Evolutionary conservation across 345 rosid genomes (phyloP).

Genomic region (Psidium guajava): DNA sequence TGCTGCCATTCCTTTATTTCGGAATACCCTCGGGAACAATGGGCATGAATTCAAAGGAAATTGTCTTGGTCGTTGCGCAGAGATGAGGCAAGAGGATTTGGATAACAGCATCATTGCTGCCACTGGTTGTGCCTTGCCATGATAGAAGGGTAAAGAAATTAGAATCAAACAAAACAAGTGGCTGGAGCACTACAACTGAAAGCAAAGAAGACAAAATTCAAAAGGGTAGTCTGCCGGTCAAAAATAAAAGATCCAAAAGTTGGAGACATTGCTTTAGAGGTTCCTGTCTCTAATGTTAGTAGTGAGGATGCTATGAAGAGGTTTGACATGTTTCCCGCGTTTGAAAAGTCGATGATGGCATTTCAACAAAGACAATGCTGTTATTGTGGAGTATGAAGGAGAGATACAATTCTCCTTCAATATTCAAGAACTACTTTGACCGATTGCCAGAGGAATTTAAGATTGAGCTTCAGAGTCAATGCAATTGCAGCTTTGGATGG

Average conservation of each 20-base stretch:
- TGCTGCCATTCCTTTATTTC: constrained; percentile 1
- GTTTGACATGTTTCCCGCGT: constrained; percentile 52
- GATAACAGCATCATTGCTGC: not conserved
- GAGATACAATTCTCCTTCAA: constrained; percentile 54
- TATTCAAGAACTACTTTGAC: constrained; percentile 62
- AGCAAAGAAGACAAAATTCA: too few relatives aligned
- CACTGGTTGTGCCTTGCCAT: not conserved
- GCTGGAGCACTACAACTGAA: too few relatives aligned
- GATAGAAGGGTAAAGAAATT: constrained; percentile 1
- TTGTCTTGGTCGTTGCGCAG: not conserved
- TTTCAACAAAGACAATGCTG: constrained; percentile 72
- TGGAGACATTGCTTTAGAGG: constrained; percentile 82
- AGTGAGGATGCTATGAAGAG: constrained; percentile 51
- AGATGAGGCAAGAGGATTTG: not conserved
- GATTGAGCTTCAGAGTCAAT: constrained; percentile 73
- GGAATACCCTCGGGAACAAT: not conserved
- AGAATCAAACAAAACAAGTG: constrained; percentile 8
- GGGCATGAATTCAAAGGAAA: constrained; percentile 9
- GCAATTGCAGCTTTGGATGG: constrained; percentile 85
- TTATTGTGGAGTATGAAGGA: constrained; percentile 96
- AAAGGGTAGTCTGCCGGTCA: too few relatives aligned
- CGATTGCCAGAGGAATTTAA: constrained; percentile 58
- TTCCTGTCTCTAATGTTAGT: constrained; percentile 55
- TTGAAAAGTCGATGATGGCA: constrained; percentile 58
- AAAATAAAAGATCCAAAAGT: constrained; percentile 57